These are phyloP conservation scores for Spongispora temasekensis DNA, from an alignment of 1,284 basidiomycete species.

Conservation along the genomic window DNA sequence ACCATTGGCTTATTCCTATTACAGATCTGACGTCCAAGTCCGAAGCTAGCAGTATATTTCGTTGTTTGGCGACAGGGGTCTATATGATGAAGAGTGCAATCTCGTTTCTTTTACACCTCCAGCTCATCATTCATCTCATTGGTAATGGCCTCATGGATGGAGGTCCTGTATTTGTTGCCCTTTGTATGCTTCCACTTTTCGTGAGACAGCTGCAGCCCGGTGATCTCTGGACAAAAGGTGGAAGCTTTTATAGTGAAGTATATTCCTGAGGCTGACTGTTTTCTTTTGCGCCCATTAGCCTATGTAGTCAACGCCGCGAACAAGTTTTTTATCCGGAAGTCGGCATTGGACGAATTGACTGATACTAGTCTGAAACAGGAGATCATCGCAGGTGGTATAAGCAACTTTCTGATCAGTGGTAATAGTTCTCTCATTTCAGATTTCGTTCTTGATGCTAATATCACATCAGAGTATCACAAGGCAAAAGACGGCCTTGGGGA, in stretches of 20 bases:
- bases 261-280: background rate
- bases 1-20: too few relatives aligned
- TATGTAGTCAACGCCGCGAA: conserved; percentile 21
- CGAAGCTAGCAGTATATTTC: conserved; percentile 2
- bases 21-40: background rate
- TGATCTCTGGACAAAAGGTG: conserved; percentile 25
- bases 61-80: conserved; percentile 12
- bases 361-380: conserved; percentile 30
- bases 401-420: conserved; percentile 20
- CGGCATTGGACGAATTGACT: conserved; percentile 28
- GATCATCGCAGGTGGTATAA: conserved; percentile 36
- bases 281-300: conserved; percentile 6
- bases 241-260: background rate
- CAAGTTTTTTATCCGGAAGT: conserved; percentile 27
- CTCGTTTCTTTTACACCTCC: conserved; percentile 28
- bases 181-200: conserved; percentile 22
- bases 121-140: conserved; percentile 19
- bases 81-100: conserved; percentile 7
- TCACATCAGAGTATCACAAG: conserved; percentile 35
- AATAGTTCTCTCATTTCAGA: background rate
- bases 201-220: background rate
- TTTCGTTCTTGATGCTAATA: too few relatives aligned
- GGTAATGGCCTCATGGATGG: conserved; percentile 15
- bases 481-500: conserved; percentile 31
- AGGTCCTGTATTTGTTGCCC: conserved; percentile 20